A percentile compares a stretch with the other conserved stretches of the same genome.
Conservation (phyloP, 1,284 basidiomycete species). For the Exobasidium rhododendri region DNA sequence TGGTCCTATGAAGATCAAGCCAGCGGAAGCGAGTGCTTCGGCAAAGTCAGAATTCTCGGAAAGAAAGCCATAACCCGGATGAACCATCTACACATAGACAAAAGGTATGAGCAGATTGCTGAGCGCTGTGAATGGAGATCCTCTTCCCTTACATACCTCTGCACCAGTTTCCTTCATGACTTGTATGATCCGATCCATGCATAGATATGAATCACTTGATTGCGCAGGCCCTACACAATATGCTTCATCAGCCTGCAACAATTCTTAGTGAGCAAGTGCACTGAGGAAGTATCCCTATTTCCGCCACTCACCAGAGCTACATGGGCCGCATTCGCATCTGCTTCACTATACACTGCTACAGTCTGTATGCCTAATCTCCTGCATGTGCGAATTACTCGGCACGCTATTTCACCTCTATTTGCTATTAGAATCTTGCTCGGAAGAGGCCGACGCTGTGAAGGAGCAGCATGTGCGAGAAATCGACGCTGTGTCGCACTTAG, state of each 20-base stretch:
- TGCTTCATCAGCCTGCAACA: conserved; percentile 80
- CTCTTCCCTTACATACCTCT: conserved; percentile 61
- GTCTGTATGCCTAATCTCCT: conserved; percentile 80
- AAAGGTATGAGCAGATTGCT: too few relatives aligned
- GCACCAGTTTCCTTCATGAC: conserved; percentile 76
- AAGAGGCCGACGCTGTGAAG: conserved; percentile 13
- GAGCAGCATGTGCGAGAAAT: background rate
- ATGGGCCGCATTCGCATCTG: conserved; percentile 73
- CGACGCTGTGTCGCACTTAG: background rate
- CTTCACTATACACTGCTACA: conserved; percentile 84
- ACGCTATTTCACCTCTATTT: conserved; percentile 84
- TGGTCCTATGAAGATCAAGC: conserved; percentile 55
- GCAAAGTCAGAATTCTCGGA: conserved; percentile 58
- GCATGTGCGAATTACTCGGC: conserved; percentile 85
- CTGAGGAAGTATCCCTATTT: conserved; percentile 60
- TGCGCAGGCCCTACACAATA: conserved; percentile 87
- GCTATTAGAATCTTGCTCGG: conserved; percentile 45
- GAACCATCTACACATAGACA: conserved; percentile 62
- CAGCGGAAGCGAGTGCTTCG: conserved; percentile 23
- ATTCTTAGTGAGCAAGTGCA: background rate
- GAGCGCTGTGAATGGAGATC: too few relatives aligned
- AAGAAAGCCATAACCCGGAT: conserved; percentile 86
- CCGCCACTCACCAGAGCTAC: background rate
- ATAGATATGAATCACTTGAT: conserved; percentile 80
- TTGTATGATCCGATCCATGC: conserved; percentile 82